Evolutionary conservation across 2,329 filamentous ascomycete species (phyloP).

Genomic region (Lasiodiplodia citricola): DNA sequence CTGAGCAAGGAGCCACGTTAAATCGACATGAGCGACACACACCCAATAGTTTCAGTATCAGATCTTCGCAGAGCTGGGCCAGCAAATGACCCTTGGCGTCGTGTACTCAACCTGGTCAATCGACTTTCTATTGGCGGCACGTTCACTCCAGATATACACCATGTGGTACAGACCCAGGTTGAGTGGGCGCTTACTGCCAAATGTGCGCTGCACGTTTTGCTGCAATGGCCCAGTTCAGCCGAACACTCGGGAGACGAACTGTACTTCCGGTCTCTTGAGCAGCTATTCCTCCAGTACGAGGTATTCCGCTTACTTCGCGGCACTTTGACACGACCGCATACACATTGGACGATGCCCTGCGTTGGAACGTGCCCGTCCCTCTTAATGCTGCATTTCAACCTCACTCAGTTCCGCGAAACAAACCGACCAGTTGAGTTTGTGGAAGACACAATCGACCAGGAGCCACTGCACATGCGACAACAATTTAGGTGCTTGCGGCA

Average conservation of each 20-base stretch:
- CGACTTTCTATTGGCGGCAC: background rate
- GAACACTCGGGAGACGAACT: background rate
- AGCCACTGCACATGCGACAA: background rate
- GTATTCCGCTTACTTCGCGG: conserved; percentile 6
- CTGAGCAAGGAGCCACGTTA: background rate
- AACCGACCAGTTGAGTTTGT: background rate
- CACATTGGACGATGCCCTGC: background rate
- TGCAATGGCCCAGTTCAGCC: background rate
- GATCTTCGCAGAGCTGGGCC: background rate
- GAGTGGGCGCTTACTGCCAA: background rate
- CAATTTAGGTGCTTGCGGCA: background rate
- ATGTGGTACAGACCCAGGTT: background rate
- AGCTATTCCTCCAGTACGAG: conserved; percentile 1
- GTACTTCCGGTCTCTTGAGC: conserved; percentile 8
- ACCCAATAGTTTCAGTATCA: background rate
- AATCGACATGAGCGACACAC: background rate
- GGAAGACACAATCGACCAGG: background rate
- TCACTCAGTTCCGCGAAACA: background rate
- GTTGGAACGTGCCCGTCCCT: background rate
- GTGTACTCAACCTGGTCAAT: background rate
- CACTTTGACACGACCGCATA: background rate
- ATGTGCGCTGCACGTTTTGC: background rate
- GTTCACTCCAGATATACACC: background rate
- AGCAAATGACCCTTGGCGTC: background rate
- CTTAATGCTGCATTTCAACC: background rate